phyloP scores from a whole-genome alignment of 2,329 filamentous ascomycete genomes.

The Xylaria sp. region DNA sequence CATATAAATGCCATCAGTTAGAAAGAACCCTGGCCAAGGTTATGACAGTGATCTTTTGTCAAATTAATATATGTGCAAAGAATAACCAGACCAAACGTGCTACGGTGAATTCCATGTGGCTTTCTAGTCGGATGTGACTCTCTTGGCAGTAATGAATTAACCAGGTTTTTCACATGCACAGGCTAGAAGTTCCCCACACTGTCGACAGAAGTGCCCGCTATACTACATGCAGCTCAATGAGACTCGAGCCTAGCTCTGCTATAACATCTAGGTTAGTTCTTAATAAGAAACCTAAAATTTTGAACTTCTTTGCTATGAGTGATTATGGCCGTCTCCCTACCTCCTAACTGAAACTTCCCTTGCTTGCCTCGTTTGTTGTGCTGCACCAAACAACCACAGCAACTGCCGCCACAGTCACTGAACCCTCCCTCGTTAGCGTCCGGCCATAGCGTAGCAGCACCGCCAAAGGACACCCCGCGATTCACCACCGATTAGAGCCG shows the following conservation, averaged over 20 bases:
- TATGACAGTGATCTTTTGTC: background rate
- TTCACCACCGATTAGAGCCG: constrained; percentile 34
- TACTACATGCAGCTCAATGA: constrained; percentile 4
- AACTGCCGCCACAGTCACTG: constrained; percentile 1
- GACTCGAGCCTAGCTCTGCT: background rate
- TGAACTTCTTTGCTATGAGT: background rate
- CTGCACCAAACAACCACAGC: background rate
- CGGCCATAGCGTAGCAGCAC: constrained; percentile 14
- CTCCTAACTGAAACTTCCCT: background rate
- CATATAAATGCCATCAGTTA: background rate
- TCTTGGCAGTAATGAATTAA: background rate
- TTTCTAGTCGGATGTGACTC: background rate
- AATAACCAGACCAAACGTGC: background rate
- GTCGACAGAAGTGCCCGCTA: background rate
- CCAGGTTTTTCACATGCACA: constrained; percentile 3
- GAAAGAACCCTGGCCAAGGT: background rate
- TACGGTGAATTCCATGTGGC: background rate
- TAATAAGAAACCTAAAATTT: background rate
- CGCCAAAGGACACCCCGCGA: constrained; percentile 30
- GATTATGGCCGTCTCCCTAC: background rate
- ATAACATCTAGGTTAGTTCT: background rate
- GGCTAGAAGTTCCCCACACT: background rate
- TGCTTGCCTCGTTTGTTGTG: background rate
- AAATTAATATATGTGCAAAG: too few species aligned
- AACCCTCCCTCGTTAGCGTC: constrained; percentile 1